Evolutionary conservation across 352 stramenopile genomes (phyloP).

Genomic region (Globisporangium echinulatum): DNA sequence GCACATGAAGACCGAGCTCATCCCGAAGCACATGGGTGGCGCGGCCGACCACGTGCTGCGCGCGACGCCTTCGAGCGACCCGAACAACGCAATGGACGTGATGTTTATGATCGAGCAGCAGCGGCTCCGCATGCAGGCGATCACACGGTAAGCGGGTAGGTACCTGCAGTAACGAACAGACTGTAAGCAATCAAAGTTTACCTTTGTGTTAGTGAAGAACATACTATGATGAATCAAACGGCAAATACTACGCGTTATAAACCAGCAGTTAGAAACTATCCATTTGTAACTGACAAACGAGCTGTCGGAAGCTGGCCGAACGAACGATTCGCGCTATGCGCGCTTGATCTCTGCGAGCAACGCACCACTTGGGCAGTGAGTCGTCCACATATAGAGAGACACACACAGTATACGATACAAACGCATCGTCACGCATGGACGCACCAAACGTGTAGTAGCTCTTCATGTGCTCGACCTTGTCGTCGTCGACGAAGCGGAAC

Average conservation of each 20-base stretch:
- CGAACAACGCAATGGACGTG: constrained; percentile 34
- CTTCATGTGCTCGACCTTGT: constrained; percentile 61
- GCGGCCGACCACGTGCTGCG: constrained; percentile 31
- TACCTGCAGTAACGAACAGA: neutral
- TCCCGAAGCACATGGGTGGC: constrained; percentile 49
- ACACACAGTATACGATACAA: no score
- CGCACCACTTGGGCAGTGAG: neutral
- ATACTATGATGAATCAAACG: no score
- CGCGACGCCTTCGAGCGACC: constrained; percentile 10
- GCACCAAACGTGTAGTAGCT: constrained; percentile 73
- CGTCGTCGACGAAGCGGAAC: constrained; percentile 67
- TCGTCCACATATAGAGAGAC: no score
- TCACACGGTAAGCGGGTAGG: constrained; percentile 1
- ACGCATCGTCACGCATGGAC: constrained; percentile 1
- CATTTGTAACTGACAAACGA: no score
- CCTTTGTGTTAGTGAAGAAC: no score
- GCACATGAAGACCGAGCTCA: constrained; percentile 50
- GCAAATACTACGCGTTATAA: no score
- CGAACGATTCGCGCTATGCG: constrained; percentile 10
- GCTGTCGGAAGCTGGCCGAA: no score
- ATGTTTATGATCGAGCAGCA: constrained; percentile 54
- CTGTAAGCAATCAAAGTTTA: no score
- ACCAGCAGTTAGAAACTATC: no score
- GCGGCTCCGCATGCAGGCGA: constrained; percentile 34
- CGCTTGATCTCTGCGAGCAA: constrained; percentile 49